phyloP scores from a whole-genome alignment of 2,329 filamentous ascomycete genomes.

The Fusarium sublunatum region DNA sequence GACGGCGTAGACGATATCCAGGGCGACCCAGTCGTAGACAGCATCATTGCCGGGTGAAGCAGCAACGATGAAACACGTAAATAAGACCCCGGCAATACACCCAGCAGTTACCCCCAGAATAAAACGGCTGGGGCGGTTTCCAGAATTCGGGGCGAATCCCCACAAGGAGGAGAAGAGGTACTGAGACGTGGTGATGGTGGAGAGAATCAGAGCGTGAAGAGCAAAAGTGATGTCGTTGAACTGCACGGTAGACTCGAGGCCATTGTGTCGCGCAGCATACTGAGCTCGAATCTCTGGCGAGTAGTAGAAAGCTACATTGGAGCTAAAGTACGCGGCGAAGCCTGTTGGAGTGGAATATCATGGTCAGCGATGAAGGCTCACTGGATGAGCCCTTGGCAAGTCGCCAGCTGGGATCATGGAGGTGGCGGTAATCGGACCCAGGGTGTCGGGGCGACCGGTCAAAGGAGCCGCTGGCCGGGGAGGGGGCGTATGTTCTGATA shows the following conservation, averaged over 20 bases:
- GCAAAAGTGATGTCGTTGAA: constrained; percentile 94
- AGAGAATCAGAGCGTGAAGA: constrained; percentile 80
- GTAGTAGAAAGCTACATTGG: constrained; percentile 80
- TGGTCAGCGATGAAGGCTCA: constrained; percentile 28
- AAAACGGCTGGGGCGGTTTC: constrained; percentile 66
- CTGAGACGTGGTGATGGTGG: constrained; percentile 79
- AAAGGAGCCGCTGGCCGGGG: constrained; percentile 12
- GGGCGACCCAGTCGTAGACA: constrained; percentile 66
- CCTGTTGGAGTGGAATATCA: constrained; percentile 55
- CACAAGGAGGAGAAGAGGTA: constrained; percentile 77
- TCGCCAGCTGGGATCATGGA: constrained; percentile 12
- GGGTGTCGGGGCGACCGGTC: constrained; percentile 12
- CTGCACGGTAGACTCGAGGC: constrained; percentile 83
- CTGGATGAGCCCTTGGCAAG: constrained; percentile 5
- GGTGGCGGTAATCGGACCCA: constrained; percentile 28
- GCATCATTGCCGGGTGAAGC: constrained; percentile 53
- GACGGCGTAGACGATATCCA: constrained; percentile 74
- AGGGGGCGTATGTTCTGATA: constrained; percentile 25
- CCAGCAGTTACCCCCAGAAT: constrained; percentile 78
- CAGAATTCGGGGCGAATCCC: constrained; percentile 74
- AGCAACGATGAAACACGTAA: constrained; percentile 61
- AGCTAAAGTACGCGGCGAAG: constrained; percentile 80
- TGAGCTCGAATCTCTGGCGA: constrained; percentile 81
- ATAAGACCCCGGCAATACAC: constrained; percentile 69
- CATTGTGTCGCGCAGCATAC: constrained; percentile 83